A percentile compares a stretch with the other conserved stretches of the same genome.
Evolutionary conservation across 202 grass and related monocot species (phyloP).

Genomic region (Schoenoplectus triqueter): DNA sequence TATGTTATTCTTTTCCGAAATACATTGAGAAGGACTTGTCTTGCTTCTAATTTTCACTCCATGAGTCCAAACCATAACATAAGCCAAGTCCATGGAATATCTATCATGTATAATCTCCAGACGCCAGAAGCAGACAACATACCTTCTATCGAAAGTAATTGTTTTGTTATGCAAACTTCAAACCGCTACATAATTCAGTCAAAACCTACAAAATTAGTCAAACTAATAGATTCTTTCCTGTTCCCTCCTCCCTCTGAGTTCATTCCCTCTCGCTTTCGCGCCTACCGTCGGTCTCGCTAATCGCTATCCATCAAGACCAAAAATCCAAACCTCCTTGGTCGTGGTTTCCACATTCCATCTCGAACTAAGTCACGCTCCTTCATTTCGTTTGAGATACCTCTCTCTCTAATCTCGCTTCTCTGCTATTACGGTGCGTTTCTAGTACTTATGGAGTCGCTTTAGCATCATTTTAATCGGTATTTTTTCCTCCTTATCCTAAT

Average conservation of each 20-base stretch:
- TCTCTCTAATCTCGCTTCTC: too few relatives aligned
- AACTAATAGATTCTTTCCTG: constrained; percentile 1
- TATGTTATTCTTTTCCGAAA: too few relatives aligned
- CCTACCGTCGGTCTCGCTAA: background rate
- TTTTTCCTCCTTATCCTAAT: background rate
- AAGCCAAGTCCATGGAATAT: constrained; percentile 8
- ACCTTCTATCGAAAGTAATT: background rate
- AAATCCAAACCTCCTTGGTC: background rate
- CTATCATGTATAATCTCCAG: too few relatives aligned
- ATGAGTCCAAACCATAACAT: too few relatives aligned
- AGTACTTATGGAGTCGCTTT: background rate
- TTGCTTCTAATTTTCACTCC: too few relatives aligned
- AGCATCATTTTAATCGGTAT: background rate
- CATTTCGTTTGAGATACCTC: background rate
- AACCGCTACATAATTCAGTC: background rate
- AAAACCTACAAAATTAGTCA: background rate
- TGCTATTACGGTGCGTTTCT: too few relatives aligned
- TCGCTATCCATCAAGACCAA: background rate
- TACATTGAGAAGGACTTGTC: too few relatives aligned
- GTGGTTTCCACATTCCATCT: constrained; percentile 18
- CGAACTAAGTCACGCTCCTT: background rate
- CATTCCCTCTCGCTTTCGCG: background rate
- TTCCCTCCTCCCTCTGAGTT: background rate
- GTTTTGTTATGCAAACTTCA: background rate
- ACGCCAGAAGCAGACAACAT: background rate